These are phyloP conservation scores for Saccharomyces jurei DNA, from an alignment of 805 yeast genomes.

Conservation along the genomic window DNA sequence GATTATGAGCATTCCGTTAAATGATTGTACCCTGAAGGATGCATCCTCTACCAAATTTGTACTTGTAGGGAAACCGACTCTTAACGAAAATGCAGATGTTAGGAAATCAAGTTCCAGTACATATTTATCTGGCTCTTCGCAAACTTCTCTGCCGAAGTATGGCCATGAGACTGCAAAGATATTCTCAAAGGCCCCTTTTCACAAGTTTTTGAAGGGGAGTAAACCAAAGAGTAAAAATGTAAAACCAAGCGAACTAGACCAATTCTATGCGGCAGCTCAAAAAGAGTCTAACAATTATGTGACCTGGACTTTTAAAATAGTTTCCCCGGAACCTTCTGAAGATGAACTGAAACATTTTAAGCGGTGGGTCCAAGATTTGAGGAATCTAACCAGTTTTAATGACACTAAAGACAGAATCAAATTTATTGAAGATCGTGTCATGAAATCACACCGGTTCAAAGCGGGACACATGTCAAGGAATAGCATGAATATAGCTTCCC, in stretches of 20 bases:
- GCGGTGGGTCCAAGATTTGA: conserved; percentile 50
- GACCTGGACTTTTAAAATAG: conserved; percentile 24
- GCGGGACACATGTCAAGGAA: neutral
- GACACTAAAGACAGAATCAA: conserved; percentile 43
- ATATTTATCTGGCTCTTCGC: conserved; percentile 1
- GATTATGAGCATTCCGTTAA: conserved; percentile 34
- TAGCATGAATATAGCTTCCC: neutral
- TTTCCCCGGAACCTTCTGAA: conserved; percentile 34
- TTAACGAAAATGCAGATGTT: conserved; percentile 9
- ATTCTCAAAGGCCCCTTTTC: conserved; percentile 14
- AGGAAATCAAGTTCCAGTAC: conserved; percentile 15
- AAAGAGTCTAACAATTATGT: conserved; percentile 9
- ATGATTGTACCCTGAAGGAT: conserved; percentile 28
- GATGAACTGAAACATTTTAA: conserved; percentile 35
- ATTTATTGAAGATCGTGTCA: conserved; percentile 33
- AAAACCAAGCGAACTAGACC: conserved; percentile 1
- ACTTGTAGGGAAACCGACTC: conserved; percentile 30
- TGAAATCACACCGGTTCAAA: conserved; percentile 15
- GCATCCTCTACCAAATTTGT: conserved; percentile 35
- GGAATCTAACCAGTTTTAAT: conserved; percentile 42
- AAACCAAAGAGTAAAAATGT: conserved; percentile 2
- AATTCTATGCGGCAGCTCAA: conserved; percentile 9
- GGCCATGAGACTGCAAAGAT: conserved; percentile 13
- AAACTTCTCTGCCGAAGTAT: neutral
- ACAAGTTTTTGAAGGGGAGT: conserved; percentile 17